phyloP scores from a whole-genome alignment of 1,139 yeast genomes.

The Geotrichum candidum region DNA sequence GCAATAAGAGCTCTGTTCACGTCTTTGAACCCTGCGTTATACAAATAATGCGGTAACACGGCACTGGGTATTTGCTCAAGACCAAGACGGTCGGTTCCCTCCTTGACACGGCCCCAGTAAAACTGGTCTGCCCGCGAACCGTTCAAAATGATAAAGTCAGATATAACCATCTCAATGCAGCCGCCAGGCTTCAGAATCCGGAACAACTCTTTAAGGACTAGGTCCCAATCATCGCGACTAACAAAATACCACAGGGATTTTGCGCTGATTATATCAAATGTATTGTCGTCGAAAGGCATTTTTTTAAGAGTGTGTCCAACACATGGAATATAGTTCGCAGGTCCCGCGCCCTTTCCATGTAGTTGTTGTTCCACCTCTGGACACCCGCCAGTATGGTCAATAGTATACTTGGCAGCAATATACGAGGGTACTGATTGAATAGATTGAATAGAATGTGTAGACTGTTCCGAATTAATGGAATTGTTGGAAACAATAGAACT shows the following conservation, averaged over 20 bases:
- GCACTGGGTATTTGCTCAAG: constrained; percentile 34
- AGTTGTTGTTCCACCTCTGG: not conserved
- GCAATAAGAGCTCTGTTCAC: constrained; percentile 28
- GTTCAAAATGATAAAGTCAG: constrained; percentile 31
- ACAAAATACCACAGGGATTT: constrained; percentile 34
- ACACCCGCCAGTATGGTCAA: constrained; percentile 6
- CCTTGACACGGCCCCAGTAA: constrained; percentile 29
- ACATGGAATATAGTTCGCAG: constrained; percentile 31
- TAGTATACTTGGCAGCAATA: not conserved
- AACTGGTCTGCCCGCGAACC: constrained; percentile 5
- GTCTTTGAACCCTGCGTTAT: constrained; percentile 32
- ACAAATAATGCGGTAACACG: constrained; percentile 25
- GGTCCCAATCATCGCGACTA: constrained; percentile 33
- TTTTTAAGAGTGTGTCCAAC: constrained; percentile 30
- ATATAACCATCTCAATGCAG: constrained; percentile 32
- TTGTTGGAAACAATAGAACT: not conserved
- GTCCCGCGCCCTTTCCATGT: constrained; percentile 26
- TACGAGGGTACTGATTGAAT: not conserved
- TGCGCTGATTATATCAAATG: constrained; percentile 34
- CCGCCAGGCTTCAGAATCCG: constrained; percentile 42
- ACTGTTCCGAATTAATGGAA: not conserved
- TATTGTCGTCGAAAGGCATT: constrained; percentile 35
- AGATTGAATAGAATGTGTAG: constrained; percentile 5
- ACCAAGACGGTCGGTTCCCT: constrained; percentile 26
- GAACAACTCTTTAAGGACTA: constrained; percentile 35